Conservation (phyloP, 2,329 filamentous ascomycete species). For the Phyllosticta citriasiana region DNA sequence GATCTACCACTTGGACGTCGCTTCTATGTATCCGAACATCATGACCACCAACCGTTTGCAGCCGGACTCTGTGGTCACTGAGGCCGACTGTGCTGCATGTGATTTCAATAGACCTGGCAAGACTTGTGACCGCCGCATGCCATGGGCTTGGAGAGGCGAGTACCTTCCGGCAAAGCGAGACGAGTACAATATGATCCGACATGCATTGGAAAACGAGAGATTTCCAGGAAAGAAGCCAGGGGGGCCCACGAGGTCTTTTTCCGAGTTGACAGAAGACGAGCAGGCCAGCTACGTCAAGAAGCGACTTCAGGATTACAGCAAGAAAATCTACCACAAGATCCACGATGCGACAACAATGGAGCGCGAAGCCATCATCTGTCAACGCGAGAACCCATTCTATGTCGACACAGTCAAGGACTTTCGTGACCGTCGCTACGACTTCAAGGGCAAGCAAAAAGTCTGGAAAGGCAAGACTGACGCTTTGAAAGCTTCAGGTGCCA, state of each 20-base stretch:
- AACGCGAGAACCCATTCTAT: constrained; percentile 96
- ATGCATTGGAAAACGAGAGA: constrained; percentile 80
- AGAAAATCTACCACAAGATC: constrained; percentile 99
- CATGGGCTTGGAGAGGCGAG: constrained; percentile 97
- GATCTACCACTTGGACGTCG: constrained; percentile 97
- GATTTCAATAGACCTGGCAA: constrained; percentile 98
- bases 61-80: constrained; percentile 97
- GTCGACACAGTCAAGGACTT: constrained; percentile 94
- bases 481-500: constrained; percentile 72
- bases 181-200: constrained; percentile 98
- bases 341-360: constrained; percentile 89
- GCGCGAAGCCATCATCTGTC: constrained; percentile 94
- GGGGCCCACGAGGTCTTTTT: constrained; percentile 61
- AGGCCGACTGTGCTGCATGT: constrained; percentile 91
- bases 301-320: constrained; percentile 81
- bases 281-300: constrained; percentile 75
- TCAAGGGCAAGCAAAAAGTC: constrained; percentile 94
- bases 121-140: constrained; percentile 86
- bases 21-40: constrained; percentile 99
- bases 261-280: constrained; percentile 72
- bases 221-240: constrained; percentile 75
- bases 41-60: constrained; percentile 99
- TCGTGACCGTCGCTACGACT: constrained; percentile 93
- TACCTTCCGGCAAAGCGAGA: constrained; percentile 92
- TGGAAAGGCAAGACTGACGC: constrained; percentile 96